These are phyloP conservation scores for Sarocladium oryzae DNA, from an alignment of 2,329 filamentous ascomycete species.

Conservation along the genomic window DNA sequence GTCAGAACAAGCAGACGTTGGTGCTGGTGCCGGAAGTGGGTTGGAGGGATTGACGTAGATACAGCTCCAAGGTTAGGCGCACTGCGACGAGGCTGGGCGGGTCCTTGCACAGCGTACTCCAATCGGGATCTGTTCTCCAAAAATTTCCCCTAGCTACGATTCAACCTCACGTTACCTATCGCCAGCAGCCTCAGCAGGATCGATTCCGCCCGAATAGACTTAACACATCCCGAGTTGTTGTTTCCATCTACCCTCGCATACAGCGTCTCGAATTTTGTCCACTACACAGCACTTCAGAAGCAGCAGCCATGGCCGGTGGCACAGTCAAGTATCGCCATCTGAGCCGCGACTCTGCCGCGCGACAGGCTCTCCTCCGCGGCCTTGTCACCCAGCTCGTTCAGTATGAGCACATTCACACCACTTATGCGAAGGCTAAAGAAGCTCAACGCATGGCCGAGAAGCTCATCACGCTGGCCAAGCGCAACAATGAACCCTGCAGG, in stretches of 20 bases:
- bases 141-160: slow-evolving; percentile 3
- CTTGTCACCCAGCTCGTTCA: slow-evolving; percentile 91
- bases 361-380: slow-evolving; percentile 89
- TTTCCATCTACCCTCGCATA: not conserved
- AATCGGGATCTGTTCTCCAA: slow-evolving; percentile 8
- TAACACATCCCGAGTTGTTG: not conserved
- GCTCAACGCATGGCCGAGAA: slow-evolving; percentile 90
- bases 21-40: not conserved
- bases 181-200: not conserved
- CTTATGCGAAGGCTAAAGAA: slow-evolving; percentile 96
- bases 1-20: not conserved
- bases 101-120: not conserved
- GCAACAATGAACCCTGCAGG: slow-evolving; percentile 76
- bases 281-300: too few relatives aligned
- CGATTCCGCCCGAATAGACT: not conserved
- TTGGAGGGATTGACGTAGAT: slow-evolving; percentile 10
- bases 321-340: slow-evolving; percentile 84
- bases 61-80: slow-evolving; percentile 5
- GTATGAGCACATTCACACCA: slow-evolving; percentile 89
- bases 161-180: not conserved
- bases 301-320: slow-evolving; percentile 68
- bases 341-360: slow-evolving; percentile 76
- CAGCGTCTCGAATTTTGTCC: too few relatives aligned
- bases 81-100: slow-evolving; percentile 6
- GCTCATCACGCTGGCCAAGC: slow-evolving; percentile 88